phyloP scores from a whole-genome alignment of 139 green algal genomes.

The Coelastrella sp. region DNA sequence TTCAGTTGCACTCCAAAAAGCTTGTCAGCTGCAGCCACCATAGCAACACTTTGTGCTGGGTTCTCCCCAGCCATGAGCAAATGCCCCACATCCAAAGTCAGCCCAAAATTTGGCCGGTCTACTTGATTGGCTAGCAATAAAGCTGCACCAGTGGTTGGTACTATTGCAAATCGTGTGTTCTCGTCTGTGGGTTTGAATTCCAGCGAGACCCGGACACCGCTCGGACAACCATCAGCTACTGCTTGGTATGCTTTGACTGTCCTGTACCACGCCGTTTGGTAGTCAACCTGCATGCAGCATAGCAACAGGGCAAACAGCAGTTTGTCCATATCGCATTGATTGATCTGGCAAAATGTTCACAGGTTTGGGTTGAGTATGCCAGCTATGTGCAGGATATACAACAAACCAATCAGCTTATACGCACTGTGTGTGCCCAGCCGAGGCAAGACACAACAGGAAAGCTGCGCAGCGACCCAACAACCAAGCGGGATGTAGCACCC shows the following conservation, averaged over 20 bases:
- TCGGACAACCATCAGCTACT: conserved; percentile 52
- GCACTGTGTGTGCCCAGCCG: no score
- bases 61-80: conserved; percentile 79
- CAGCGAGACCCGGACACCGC: conserved; percentile 60
- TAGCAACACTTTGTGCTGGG: conserved; percentile 65
- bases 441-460: no score
- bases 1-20: conserved; percentile 73
- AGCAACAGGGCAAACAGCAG: not conserved
- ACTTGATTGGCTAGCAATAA: conserved; percentile 63
- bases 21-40: conserved; percentile 53
- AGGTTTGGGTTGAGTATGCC: no score
- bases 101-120: conserved; percentile 66
- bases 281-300: conserved; percentile 62
- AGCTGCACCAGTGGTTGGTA: conserved; percentile 65
- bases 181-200: conserved; percentile 80
- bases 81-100: conserved; percentile 80
- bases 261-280: conserved; percentile 55
- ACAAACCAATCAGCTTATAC: no score
- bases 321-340: no score
- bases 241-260: conserved; percentile 54
- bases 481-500: no score
- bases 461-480: no score
- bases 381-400: no score
- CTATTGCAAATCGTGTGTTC: conserved; percentile 60
- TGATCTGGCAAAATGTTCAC: no score